Evolutionary conservation across 139 green algal genomes (phyloP).

Genomic region (Edaphochlamys debaryana): DNA sequence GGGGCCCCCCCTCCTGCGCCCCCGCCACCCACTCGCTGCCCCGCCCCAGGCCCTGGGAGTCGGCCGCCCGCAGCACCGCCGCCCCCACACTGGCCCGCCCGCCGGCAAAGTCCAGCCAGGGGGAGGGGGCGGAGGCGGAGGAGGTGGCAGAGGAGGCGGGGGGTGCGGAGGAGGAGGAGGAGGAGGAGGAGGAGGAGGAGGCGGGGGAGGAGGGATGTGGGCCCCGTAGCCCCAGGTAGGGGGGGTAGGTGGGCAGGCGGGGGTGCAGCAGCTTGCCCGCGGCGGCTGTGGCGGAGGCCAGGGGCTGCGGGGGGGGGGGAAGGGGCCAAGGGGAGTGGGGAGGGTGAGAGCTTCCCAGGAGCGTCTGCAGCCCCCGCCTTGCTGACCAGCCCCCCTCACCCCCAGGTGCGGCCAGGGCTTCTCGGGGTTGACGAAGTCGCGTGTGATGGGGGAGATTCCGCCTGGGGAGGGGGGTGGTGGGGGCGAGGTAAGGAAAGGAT

Average conservation of each 20-base stretch:
- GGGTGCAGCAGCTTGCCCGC: conserved; percentile 79
- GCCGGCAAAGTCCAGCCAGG: conserved; percentile 19
- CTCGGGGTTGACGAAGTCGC: conserved; percentile 88
- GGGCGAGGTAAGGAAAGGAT: neutral
- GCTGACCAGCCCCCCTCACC: too few species aligned
- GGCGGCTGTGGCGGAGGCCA: conserved; percentile 71
- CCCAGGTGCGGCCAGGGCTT: conserved; percentile 82
- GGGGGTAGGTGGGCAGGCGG: conserved; percentile 82
- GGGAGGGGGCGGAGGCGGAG: too few species aligned
- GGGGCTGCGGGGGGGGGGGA: too few species aligned
- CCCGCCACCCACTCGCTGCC: conserved; percentile 32
- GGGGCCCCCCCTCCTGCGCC: neutral
- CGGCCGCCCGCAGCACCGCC: conserved; percentile 25
- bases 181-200: too few species aligned
- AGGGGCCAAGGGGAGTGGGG: too few species aligned
- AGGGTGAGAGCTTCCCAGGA: too few species aligned
- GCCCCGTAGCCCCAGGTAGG: conserved; percentile 59
- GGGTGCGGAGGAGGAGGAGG: too few species aligned
- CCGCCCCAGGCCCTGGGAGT: conserved; percentile 11
- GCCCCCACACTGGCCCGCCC: conserved; percentile 15
- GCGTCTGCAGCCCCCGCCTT: too few species aligned
- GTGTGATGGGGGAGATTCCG: conserved; percentile 85
- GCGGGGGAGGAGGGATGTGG: too few species aligned
- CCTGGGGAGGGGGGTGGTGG: conserved; percentile 40
- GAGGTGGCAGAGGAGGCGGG: too few species aligned